Percentiles rank a stretch among this genome's conserved stretches.
Conservation (phyloP, 495 filamentous ascomycete species). For the Cercophora scortea region DNA sequence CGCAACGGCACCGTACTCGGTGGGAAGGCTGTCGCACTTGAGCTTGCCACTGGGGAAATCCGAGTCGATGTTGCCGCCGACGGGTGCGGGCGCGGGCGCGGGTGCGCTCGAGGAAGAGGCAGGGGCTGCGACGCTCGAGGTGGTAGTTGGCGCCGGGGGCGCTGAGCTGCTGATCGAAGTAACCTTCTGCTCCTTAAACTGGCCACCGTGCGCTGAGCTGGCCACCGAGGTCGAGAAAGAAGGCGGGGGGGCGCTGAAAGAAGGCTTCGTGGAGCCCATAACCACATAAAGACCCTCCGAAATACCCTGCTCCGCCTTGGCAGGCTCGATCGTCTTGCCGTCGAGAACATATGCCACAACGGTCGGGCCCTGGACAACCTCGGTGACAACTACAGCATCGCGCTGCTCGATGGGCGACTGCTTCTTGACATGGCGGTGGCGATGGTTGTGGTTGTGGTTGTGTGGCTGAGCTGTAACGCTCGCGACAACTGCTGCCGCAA, state of each 20-base stretch:
- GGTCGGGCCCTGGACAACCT: conserved; percentile 39
- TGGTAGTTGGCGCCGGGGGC: neutral
- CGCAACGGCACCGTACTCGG: conserved; percentile 70
- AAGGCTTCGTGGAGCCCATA: conserved; percentile 39
- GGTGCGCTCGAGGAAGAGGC: conserved; percentile 12
- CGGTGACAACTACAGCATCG: conserved; percentile 24
- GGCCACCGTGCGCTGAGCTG: conserved; percentile 11
- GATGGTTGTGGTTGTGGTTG: conserved; percentile 34
- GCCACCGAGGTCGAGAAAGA: conserved; percentile 16
- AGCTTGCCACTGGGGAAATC: conserved; percentile 74
- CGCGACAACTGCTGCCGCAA: conserved; percentile 39
- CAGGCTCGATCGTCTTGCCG: conserved; percentile 41
- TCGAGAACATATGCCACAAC: conserved; percentile 54
- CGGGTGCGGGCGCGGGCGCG: conserved; percentile 7
- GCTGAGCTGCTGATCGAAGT: conserved; percentile 7
- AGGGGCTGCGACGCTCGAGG: conserved; percentile 19
- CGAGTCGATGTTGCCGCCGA: conserved; percentile 49
- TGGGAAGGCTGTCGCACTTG: conserved; percentile 68
- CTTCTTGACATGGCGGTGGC: conserved; percentile 27
- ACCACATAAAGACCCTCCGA: conserved; percentile 45
- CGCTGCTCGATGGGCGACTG: conserved; percentile 34
- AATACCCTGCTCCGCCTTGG: conserved; percentile 56
- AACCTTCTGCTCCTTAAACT: conserved; percentile 27
- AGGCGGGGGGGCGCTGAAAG: conserved; percentile 30
- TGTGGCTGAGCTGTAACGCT: conserved; percentile 40